Conservation (phyloP, 257 asterid genomes). For the Anisodus tanguticus region DNA sequence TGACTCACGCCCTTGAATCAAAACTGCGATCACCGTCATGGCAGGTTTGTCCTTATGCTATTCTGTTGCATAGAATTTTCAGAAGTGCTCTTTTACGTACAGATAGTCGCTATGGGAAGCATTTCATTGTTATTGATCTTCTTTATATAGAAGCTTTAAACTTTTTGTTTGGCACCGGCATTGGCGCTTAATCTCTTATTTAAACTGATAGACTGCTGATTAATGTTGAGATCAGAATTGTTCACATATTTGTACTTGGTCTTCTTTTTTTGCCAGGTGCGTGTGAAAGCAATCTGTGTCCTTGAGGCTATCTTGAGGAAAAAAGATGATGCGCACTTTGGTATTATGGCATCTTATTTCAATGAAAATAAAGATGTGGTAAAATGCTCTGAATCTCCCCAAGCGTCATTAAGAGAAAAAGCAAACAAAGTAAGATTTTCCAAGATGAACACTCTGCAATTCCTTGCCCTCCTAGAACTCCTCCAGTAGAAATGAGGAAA, state of each 20-base stretch:
- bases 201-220: constrained; percentile 15
- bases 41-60: constrained; percentile 64
- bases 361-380: constrained; percentile 66
- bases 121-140: not conserved
- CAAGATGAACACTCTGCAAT: constrained; percentile 2
- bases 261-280: constrained; percentile 65
- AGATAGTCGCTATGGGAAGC: constrained; percentile 6
- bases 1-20: constrained; percentile 75
- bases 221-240: not conserved
- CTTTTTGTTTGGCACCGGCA: not conserved
- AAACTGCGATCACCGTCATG: constrained; percentile 85
- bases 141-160: constrained; percentile 18
- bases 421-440: constrained; percentile 72
- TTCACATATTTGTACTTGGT: constrained; percentile 24
- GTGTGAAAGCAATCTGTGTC: constrained; percentile 86
- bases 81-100: not conserved
- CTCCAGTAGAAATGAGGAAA: not conserved
- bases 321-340: constrained; percentile 67
- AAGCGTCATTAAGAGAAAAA: constrained; percentile 94
- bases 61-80: not conserved
- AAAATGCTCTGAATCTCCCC: constrained; percentile 94
- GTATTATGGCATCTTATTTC: constrained; percentile 65
- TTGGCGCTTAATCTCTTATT: constrained; percentile 5
- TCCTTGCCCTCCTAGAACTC: not conserved
- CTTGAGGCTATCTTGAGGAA: constrained; percentile 93